Evolutionary conservation across 2,329 filamentous ascomycete genomes (phyloP), one percentile per base, ranked within the genome.

Genomic region (Monilinia aucupariae): DNA sequence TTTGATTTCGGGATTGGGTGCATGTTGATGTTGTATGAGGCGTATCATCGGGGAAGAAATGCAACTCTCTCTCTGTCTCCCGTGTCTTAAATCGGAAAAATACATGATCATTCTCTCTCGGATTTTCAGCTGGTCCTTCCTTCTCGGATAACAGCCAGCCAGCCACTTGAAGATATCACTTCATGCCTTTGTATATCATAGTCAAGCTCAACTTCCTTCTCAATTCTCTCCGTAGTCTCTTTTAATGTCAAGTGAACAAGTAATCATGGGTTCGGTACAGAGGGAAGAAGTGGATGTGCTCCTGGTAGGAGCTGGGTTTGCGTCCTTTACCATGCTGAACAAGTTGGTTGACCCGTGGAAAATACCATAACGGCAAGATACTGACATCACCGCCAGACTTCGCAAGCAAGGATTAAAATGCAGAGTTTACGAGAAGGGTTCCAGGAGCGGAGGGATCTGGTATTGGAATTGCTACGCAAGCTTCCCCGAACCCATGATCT

Each of bases 361-460:
- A n/a, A n/a, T n/a, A n/a, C n/a, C 65, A 15, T n/a, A 63, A 81
- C 5, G 6, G 12, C 0, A 2, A 12, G 39, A n/a, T 25, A 20
- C 20, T 62, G 9, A 49, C n/a, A 37, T 41, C 22, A 17, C 34
- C 34, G 20, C 13, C 5, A 82, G 0, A 78, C 81, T 1, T 73
- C 76, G 67, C 2, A 78, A 82, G 12, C 75, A 75, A 12, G 82
- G 82, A 0, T 71, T 79, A 37, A 79, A 78, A 15, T 73, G 76
- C 2, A 76, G 78, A 37, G 76, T 85, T 27, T 81, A 80, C 64
- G 83, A 86, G 65, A 80, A 81, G 0, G 82, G 79, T 13, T 76
- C 76, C 10, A 78, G 79, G 58, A 71, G 78, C 0, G 82, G 82
- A 2, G 82, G 82, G 30, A 80, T 78, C 0, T 86, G 84, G 83